Evolutionary conservation across 192 early-diverging fungal species (phyloP).

Genomic region (Paraglomus brasilianum): DNA sequence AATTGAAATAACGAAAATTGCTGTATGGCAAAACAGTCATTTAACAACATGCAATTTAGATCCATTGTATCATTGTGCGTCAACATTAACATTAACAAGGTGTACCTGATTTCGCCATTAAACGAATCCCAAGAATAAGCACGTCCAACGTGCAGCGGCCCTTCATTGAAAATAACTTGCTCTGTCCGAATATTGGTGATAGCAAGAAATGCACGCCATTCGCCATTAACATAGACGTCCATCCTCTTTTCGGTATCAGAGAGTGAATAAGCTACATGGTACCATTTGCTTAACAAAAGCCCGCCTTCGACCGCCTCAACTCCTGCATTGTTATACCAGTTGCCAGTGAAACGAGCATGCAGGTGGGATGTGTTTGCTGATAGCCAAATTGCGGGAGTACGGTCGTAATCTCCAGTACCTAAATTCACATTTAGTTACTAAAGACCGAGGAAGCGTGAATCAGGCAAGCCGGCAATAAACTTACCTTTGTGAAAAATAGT

Average conservation of each 20-base stretch:
- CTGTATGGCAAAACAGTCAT: neutral
- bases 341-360: neutral
- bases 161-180: slow-evolving; percentile 1
- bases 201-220: neutral
- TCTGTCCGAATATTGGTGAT: neutral
- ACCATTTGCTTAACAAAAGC: slow-evolving; percentile 5
- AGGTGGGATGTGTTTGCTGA: neutral
- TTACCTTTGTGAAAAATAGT: slow-evolving; percentile 8
- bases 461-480: neutral
- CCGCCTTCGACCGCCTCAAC: neutral
- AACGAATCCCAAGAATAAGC: neutral
- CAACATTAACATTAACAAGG: neutral
- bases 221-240: neutral
- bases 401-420: neutral
- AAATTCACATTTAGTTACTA: neutral
- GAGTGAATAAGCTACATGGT: slow-evolving; percentile 13
- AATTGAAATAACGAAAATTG: slow-evolving; percentile 26
- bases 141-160: neutral
- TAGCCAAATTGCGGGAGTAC: slow-evolving; percentile 7
- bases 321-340: neutral
- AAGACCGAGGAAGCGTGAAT: neutral
- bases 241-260: neutral
- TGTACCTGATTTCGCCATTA: slow-evolving; percentile 12
- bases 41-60: no score
- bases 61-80: neutral